Conservation (phyloP, 2,329 filamentous ascomycete species). For the Falciphora oryzae region DNA sequence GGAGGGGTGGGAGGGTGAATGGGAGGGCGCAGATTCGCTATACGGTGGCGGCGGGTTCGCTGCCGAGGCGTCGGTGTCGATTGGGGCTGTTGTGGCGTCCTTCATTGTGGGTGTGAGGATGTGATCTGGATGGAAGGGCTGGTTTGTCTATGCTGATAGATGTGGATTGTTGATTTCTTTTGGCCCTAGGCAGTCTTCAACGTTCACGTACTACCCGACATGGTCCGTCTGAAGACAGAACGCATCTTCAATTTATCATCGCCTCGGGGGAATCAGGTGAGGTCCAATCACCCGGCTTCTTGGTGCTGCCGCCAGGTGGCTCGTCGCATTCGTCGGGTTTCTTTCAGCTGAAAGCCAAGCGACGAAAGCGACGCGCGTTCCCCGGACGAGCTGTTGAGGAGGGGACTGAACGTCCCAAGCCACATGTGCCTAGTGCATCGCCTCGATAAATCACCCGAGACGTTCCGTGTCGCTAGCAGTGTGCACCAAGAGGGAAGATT, state of each 20-base stretch:
- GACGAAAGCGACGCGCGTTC: background rate
- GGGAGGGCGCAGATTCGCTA: background rate
- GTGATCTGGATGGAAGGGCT: too few relatives aligned
- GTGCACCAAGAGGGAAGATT: background rate
- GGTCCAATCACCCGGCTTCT: background rate
- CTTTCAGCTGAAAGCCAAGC: background rate
- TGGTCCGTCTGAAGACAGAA: too few relatives aligned
- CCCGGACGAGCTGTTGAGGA: too few relatives aligned
- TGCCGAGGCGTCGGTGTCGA: background rate
- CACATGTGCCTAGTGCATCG: background rate
- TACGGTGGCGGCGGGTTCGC: background rate
- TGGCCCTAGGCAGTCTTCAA: too few relatives aligned
- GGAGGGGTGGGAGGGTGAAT: background rate
- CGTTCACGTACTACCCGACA: too few relatives aligned
- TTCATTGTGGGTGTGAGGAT: background rate
- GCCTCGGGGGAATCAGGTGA: background rate
- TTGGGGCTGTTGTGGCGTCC: background rate
- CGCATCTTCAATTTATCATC: background rate
- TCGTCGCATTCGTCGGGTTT: background rate
- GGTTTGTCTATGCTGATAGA: background rate
- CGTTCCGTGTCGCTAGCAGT: too few relatives aligned
- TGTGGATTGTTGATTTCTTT: too few relatives aligned
- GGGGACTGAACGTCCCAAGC: background rate
- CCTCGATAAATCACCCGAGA: too few relatives aligned
- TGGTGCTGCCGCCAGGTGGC: background rate